A percentile compares a stretch with the other conserved stretches of the same genome.
phyloP scores from a whole-genome alignment of 768 basidiomycete species.

The Phanerodontia chrysosporium region DNA sequence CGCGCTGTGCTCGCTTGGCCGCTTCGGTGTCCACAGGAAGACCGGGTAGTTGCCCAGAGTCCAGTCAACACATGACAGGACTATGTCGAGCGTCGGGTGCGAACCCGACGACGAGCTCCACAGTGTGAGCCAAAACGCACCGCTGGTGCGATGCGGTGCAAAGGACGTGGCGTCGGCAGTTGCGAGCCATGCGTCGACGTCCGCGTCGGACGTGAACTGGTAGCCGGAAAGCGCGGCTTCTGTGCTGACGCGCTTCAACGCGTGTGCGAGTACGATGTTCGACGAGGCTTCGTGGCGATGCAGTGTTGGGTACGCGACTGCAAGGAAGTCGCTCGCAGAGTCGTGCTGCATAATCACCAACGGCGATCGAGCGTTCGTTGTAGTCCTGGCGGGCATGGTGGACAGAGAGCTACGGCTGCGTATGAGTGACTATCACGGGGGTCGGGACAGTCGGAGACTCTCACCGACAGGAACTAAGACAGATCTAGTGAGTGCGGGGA shows the following conservation, averaged over 20 bases:
- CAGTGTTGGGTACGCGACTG: conserved; percentile 37
- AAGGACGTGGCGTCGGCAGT: conserved; percentile 21
- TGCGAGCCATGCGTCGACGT: conserved; percentile 25
- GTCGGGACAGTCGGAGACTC: neutral
- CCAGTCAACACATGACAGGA: conserved; percentile 44
- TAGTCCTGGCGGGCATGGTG: conserved; percentile 30
- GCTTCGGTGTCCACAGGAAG: conserved; percentile 44
- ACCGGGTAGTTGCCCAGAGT: conserved; percentile 45
- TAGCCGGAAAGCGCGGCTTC: conserved; percentile 35
- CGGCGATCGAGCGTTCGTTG: conserved; percentile 18
- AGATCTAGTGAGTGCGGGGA: neutral
- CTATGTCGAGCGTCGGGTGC: conserved; percentile 33
- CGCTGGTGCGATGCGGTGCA: conserved; percentile 17
- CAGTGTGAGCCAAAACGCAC: conserved; percentile 46
- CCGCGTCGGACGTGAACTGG: conserved; percentile 31
- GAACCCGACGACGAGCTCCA: conserved; percentile 36
- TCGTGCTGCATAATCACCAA: conserved; percentile 35
- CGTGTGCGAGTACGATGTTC: conserved; percentile 51
- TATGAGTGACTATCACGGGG: neutral
- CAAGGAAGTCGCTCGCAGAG: conserved; percentile 37
- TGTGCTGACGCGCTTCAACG: conserved; percentile 37
- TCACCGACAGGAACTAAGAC: neutral
- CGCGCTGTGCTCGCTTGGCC: conserved; percentile 22
- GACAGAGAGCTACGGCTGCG: neutral
- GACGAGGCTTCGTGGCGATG: conserved; percentile 42